Base-by-base conservation (phyloP, 306 rosid species). In the Cyamopsis tetragonoloba region DNA sequence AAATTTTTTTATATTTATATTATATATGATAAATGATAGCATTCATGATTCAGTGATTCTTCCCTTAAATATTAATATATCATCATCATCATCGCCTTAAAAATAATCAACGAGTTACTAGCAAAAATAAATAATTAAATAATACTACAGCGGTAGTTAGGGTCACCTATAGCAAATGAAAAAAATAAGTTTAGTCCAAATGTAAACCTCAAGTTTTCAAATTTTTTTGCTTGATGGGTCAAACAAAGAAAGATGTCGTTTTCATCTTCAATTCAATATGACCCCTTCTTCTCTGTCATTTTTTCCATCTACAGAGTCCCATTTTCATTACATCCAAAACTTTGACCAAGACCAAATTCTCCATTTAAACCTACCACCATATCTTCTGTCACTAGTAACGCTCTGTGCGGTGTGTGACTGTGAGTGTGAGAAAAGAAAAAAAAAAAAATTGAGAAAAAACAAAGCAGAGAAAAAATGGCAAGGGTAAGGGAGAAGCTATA, bases 401-500 rank as follows among this genome's bases (percentile, higher is more conserved):
- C 27, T 41, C 24, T 68, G 12, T 27, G 11, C 10, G 1, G 14
- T 28, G 39, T 44, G 20, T 31, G 44, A n/a, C n/a, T n/a, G n/a
- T n/a, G n/a, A n/a, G n/a, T n/a, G n/a, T n/a, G n/a, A n/a, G n/a
- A n/a, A n/a, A n/a, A n/a, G n/a, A 5, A n/a, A 53, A 62, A 37
- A 4, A 8, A 47, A 1, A 47, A 23, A 65, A 53, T 27, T 14
- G 9, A 38, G 13, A 24, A 8, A 24, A 23, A 5, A 32, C 8
- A 14, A 26, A 53, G 9, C 8, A 14, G 17, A 53, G 9, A 49
- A 42, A 43, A 0, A 54, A 82, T 80, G 89, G 80, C 56, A 53
- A 80, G 74, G 46, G 80, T 71, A 62, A 80, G 80, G 30, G 83
- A 72, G 14, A 69, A 74, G 41, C 76, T 85, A 65, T 65, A 74